phyloP scores from a whole-genome alignment of 2,329 filamentous ascomycete species.

The Colletotrichum noveboracense region DNA sequence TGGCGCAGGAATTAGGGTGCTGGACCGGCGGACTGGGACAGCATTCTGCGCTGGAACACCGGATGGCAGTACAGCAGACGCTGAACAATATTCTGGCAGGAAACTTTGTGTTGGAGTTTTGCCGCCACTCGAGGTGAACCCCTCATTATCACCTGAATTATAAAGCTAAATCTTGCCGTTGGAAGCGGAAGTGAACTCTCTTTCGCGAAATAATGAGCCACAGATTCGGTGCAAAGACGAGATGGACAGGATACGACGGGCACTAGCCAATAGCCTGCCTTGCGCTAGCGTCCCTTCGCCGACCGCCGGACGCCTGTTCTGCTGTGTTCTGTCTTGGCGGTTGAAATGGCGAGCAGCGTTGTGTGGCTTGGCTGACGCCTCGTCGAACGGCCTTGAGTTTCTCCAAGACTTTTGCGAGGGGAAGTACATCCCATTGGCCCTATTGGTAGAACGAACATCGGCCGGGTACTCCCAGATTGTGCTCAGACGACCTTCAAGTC shows the following conservation, averaged over 20 bases:
- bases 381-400: conserved; percentile 11
- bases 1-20: neutral
- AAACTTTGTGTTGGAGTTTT: neutral
- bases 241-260: neutral
- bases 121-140: neutral
- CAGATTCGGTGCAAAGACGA: neutral
- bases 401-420: neutral
- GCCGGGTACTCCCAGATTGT: neutral
- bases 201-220: neutral
- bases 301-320: neutral
- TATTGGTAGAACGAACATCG: neutral
- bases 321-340: neutral
- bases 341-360: neutral
- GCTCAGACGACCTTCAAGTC: neutral
- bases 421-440: neutral
- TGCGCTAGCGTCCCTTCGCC: neutral
- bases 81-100: neutral
- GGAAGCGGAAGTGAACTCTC: neutral
- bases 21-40: neutral
- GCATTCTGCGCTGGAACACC: neutral
- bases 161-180: neutral
- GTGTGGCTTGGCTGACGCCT: conserved; percentile 16
- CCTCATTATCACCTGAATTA: neutral
- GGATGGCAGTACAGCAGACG: neutral
- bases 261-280: neutral